Percentiles rank a stretch among this genome's conserved stretches.
These are phyloP conservation scores for Coffea humblotiana DNA, from an alignment of 305 asterid genomes.

Conservation along the genomic window DNA sequence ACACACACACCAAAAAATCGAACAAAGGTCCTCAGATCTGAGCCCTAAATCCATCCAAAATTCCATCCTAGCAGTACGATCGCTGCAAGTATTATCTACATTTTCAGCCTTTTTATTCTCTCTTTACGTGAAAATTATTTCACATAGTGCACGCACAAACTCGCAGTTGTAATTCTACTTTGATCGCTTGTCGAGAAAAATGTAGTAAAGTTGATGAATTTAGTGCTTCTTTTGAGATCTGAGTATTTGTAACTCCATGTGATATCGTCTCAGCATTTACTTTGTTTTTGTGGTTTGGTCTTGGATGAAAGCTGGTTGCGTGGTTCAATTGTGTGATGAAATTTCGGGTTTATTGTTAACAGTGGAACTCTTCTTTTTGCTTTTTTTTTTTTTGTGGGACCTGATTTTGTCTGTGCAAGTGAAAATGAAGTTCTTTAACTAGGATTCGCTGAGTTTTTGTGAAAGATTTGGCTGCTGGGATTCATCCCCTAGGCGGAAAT, in stretches of 20 bases:
- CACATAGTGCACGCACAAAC: neutral
- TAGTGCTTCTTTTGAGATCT: slow-evolving; percentile 18
- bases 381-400: neutral
- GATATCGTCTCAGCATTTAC: neutral
- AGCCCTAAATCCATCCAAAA: slow-evolving; percentile 10
- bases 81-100: slow-evolving; percentile 16
- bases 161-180: neutral
- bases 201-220: neutral
- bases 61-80: slow-evolving; percentile 12
- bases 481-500: neutral
- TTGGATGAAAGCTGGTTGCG: neutral
- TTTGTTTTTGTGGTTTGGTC: neutral
- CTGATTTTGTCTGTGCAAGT: neutral
- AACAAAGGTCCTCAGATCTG: slow-evolving; percentile 26
- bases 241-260: slow-evolving; percentile 5
- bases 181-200: slow-evolving; percentile 6
- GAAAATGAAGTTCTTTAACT: neutral
- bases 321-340: neutral
- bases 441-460: neutral
- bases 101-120: neutral
- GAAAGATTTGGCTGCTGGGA: neutral
- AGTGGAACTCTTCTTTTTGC: neutral
- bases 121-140: neutral
- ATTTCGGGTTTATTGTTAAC: neutral
- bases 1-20: slow-evolving; percentile 15